Conservation (phyloP, 1,284 basidiomycete genomes). For the Papiliotrema terrestris region DNA sequence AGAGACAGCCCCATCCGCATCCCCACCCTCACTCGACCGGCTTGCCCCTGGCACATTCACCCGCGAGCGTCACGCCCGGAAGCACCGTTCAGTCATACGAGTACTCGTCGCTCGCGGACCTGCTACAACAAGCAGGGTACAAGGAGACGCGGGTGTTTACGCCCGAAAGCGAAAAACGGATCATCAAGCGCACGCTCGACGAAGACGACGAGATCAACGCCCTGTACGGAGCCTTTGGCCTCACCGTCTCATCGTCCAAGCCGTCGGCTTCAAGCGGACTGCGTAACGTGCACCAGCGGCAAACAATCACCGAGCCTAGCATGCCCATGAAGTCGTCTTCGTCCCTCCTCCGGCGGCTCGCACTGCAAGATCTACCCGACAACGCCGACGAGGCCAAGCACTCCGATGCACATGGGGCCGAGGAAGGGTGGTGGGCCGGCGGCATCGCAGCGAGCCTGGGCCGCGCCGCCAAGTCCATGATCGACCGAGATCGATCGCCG, state of each 20-base stretch:
- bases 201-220: slow-evolving; percentile 33
- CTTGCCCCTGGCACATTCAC: slow-evolving; percentile 1
- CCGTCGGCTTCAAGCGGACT: not conserved
- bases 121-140: slow-evolving; percentile 78
- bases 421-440: slow-evolving; percentile 28
- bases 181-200: slow-evolving; percentile 31
- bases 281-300: slow-evolving; percentile 10
- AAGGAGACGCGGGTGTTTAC: slow-evolving; percentile 84
- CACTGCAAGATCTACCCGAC: slow-evolving; percentile 17
- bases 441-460: slow-evolving; percentile 15
- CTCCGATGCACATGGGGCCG: not conserved
- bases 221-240: slow-evolving; percentile 36
- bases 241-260: slow-evolving; percentile 3
- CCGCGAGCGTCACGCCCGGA: slow-evolving; percentile 1
- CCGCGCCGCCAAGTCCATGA: slow-evolving; percentile 15
- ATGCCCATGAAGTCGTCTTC: slow-evolving; percentile 28
- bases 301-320: slow-evolving; percentile 29
- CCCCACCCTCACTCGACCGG: slow-evolving; percentile 18
- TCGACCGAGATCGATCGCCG: slow-evolving; percentile 10
- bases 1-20: not conserved
- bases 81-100: slow-evolving; percentile 27
- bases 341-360: slow-evolving; percentile 27
- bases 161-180: slow-evolving; percentile 64
- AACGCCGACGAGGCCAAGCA: slow-evolving; percentile 3
- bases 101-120: slow-evolving; percentile 75